phyloP scores from a whole-genome alignment of 2,329 filamentous ascomycete species.

The Epichloe festucae region DNA sequence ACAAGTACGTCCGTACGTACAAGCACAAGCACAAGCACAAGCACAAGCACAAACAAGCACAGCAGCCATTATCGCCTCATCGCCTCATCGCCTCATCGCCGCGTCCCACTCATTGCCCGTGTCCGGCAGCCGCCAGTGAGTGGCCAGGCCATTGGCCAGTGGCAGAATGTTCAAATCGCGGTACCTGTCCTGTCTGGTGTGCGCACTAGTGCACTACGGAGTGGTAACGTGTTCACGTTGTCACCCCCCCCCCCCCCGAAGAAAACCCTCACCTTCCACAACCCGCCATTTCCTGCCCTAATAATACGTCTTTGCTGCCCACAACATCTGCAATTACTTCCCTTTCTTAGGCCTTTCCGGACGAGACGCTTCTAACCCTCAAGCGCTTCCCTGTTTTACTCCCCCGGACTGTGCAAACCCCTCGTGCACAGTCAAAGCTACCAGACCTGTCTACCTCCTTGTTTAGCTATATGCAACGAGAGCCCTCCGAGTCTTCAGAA shows the following conservation, averaged over 20 bases:
- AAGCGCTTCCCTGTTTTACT: not conserved
- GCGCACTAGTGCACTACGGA: not conserved
- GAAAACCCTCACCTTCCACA: not conserved
- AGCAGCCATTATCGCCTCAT: not conserved
- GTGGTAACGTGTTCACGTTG: not conserved
- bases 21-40: no score
- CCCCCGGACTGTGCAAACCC: conserved; percentile 36
- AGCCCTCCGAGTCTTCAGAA: conserved; percentile 35
- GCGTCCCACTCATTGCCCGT: not conserved
- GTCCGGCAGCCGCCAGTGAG: no score
- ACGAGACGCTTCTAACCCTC: not conserved
- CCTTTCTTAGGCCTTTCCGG: not conserved
- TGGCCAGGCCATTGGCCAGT: not conserved
- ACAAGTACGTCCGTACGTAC: no score
- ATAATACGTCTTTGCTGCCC: not conserved
- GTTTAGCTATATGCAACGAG: conserved; percentile 53
- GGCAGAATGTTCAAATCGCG: not conserved
- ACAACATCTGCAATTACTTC: not conserved
- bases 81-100: not conserved
- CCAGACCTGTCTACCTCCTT: conserved; percentile 17
- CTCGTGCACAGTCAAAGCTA: conserved; percentile 36
- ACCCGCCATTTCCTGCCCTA: not conserved
- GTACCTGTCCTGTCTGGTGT: not conserved
- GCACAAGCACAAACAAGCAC: no score
- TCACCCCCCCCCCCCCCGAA: not conserved